Evolutionary conservation across 2,329 filamentous ascomycete species (phyloP).

Genomic region (Bretziella fagacearum): DNA sequence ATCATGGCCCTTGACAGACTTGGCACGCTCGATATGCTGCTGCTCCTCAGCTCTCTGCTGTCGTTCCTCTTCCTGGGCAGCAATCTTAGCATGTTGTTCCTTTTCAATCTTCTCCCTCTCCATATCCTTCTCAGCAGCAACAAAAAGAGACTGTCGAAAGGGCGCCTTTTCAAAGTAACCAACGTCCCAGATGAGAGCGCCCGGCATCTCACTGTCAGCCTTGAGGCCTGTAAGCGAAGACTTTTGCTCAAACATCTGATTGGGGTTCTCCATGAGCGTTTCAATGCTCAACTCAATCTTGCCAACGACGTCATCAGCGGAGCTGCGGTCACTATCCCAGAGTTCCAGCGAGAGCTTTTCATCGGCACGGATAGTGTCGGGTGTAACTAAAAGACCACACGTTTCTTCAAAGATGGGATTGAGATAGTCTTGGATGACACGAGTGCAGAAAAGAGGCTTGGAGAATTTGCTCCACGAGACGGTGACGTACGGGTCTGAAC

Average conservation of each 20-base stretch:
- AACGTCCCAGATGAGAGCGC: slow-evolving; percentile 88
- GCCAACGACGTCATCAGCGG: slow-evolving; percentile 85
- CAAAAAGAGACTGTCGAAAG: slow-evolving; percentile 68
- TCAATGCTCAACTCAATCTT: slow-evolving; percentile 89
- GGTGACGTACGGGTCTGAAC: slow-evolving; percentile 90
- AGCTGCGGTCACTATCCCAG: slow-evolving; percentile 89
- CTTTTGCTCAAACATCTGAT: slow-evolving; percentile 78
- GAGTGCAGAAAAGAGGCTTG: slow-evolving; percentile 94
- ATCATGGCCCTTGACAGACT: slow-evolving; percentile 1
- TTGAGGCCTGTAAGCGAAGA: slow-evolving; percentile 73
- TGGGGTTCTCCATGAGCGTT: slow-evolving; percentile 81
- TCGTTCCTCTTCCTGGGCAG: slow-evolving; percentile 5
- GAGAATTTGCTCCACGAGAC: slow-evolving; percentile 90
- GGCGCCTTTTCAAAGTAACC: slow-evolving; percentile 87
- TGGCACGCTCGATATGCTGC: too few relatives aligned
- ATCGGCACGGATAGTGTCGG: slow-evolving; percentile 80
- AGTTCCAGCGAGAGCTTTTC: slow-evolving; percentile 87
- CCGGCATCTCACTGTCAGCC: slow-evolving; percentile 74
- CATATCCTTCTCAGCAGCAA: slow-evolving; percentile 52
- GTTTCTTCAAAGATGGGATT: slow-evolving; percentile 89
- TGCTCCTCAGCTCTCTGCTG: too few relatives aligned
- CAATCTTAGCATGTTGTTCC: slow-evolving; percentile 6
- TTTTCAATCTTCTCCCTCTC: slow-evolving; percentile 13
- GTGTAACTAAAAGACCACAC: slow-evolving; percentile 67
- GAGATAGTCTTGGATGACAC: slow-evolving; percentile 85